phyloP scores from a whole-genome alignment of 345 rosid genomes.

The Salix arbutifolia region DNA sequence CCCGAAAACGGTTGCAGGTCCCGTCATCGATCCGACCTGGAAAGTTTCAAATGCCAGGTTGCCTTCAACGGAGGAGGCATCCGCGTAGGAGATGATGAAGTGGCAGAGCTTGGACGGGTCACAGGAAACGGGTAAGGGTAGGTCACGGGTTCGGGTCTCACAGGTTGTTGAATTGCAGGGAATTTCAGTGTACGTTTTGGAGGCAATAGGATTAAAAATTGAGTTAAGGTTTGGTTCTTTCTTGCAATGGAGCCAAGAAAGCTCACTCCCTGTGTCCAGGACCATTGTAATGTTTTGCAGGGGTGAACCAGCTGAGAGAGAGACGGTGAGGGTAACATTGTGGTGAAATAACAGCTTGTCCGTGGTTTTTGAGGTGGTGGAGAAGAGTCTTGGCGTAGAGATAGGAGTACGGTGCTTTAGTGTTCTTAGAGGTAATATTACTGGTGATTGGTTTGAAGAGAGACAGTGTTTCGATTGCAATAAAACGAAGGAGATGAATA shows the following conservation, averaged over 20 bases:
- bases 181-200: constrained; percentile 42
- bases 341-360: constrained; percentile 46
- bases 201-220: constrained; percentile 37
- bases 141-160: constrained; percentile 46
- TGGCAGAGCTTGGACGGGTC: constrained; percentile 47
- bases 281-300: constrained; percentile 63
- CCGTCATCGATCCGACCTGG: constrained; percentile 37
- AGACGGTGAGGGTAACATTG: constrained; percentile 54
- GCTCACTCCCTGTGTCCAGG: constrained; percentile 77
- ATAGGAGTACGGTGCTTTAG: constrained; percentile 11
- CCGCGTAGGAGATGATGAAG: constrained; percentile 52
- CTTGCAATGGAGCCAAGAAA: constrained; percentile 68
- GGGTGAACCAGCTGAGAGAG: constrained; percentile 62
- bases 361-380: constrained; percentile 20
- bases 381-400: constrained; percentile 10
- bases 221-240: constrained; percentile 26
- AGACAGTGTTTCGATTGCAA: constrained; percentile 21
- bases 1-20: constrained; percentile 52
- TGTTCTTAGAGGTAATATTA: constrained; percentile 49
- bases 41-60: constrained; percentile 52
- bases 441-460: constrained; percentile 31
- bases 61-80: constrained; percentile 57
- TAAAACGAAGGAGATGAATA: constrained; percentile 24
- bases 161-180: constrained; percentile 50
- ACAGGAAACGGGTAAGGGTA: constrained; percentile 44